Conservation (phyloP, 495 filamentous ascomycete genomes). For the Tuber borchii region DNA sequence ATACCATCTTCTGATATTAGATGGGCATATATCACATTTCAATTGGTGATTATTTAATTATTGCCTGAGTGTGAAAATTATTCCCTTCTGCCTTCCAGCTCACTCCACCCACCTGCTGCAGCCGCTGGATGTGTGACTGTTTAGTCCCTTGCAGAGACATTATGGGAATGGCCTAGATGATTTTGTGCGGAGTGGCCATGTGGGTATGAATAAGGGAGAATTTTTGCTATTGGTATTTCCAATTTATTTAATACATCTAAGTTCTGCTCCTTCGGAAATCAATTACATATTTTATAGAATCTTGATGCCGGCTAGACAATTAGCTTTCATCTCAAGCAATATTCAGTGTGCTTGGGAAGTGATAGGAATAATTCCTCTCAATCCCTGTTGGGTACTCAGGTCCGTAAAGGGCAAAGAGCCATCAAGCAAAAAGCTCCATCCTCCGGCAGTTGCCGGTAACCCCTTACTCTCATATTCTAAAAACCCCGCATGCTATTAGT, state of each 20-base stretch:
- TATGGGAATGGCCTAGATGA: too few relatives aligned
- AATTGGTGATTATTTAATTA: constrained; percentile 15
- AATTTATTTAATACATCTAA: too few relatives aligned
- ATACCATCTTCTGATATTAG: constrained; percentile 6
- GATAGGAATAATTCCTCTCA: neutral
- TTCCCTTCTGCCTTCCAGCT: neutral
- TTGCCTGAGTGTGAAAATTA: neutral
- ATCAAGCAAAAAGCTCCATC: too few relatives aligned
- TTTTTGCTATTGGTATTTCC: constrained; percentile 14
- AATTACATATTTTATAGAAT: neutral
- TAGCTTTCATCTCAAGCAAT: neutral
- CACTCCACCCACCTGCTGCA: constrained; percentile 1
- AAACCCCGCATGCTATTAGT: neutral
- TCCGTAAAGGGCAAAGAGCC: neutral
- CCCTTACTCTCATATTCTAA: too few relatives aligned
- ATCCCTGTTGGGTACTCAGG: neutral
- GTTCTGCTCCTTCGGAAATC: neutral
- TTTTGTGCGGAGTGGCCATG: too few relatives aligned
- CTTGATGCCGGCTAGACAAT: neutral
- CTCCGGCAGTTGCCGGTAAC: too few relatives aligned
- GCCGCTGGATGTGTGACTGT: constrained; percentile 3
- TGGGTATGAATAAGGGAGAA: neutral
- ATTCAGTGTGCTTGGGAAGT: neutral
- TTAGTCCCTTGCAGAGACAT: neutral
- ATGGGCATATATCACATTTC: constrained; percentile 13